Evolutionary conservation across 2,329 filamentous ascomycete genomes (phyloP), one percentile per base, ranked within the genome.

Genomic region (Cladophialophora bantiana): DNA sequence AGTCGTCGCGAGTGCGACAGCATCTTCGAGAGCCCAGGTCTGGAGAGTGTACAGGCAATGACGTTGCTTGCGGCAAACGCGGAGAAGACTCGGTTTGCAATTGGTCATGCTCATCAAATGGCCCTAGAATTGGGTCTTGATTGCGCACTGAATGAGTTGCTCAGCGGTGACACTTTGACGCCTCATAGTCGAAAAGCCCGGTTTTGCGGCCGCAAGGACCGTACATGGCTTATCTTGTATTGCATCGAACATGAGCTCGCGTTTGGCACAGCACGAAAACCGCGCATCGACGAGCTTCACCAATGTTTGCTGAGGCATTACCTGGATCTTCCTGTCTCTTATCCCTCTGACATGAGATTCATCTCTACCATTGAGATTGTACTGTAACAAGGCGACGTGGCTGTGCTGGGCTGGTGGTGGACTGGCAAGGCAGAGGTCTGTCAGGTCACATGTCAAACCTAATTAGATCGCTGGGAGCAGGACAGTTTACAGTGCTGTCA

Each of bases 1-100:
- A 31, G 59, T 12, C 31, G 42, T 12, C 35, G n/a, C 4, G 59
- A 35, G 18, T 42, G n/a, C 26, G 42, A 53, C 31, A 52, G 18
- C 15, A 26, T 61, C 18, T 61, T 61, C 35, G 34, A 50, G 20
- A 20, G 9, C 12, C 59, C 59, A 31, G 31, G 15, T 12, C 42
- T 61, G 4, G 59, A 61, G 35, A 40, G 5, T n/a, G 59, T 38
- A 9, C 42, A 61, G 34, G 59, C 59, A 12, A 61, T 61, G 59
- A 53, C 32, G 9, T 32, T 61, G 4, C 42, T 61, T 36, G 42
- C 59, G 35, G 59, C 45, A 18, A 36, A 35, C 13, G 48, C 59
- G 7, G 59, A 61, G 50, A 34, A 40, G 10, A 61, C 15, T 15
- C 53, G 45, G 40, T 15, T 59, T 40, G 57, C 57, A 2, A 45